Evolutionary conservation across 163 green algal genomes (phyloP).

Genomic region (Volvox carteri): DNA sequence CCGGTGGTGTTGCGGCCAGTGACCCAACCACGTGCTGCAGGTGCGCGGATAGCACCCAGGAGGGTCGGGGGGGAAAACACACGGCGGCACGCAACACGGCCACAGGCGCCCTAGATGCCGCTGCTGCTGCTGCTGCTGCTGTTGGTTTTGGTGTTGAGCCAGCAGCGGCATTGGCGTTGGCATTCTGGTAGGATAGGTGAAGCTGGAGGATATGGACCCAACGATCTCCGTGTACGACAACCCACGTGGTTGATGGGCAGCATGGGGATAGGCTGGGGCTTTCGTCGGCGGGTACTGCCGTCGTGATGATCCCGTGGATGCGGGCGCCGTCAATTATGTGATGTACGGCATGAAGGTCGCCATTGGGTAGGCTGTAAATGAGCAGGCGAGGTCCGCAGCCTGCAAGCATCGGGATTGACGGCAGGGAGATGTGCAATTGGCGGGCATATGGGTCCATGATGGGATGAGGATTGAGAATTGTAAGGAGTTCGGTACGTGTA

Average conservation of each 20-base stretch:
- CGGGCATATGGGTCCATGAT: too few species aligned
- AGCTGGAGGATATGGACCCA: conserved; percentile 22
- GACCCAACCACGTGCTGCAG: not conserved
- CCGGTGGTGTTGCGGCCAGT: not conserved
- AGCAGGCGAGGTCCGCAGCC: conserved; percentile 30
- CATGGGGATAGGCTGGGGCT: not conserved
- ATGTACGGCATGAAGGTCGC: not conserved
- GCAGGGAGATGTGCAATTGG: too few species aligned
- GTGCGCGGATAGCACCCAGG: conserved; percentile 28
- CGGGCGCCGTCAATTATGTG: conserved; percentile 2
- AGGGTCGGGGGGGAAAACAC: not conserved
- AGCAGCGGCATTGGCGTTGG: not conserved
- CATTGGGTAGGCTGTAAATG: not conserved
- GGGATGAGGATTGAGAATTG: too few species aligned
- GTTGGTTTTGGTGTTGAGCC: not conserved
- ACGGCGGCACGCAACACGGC: not conserved
- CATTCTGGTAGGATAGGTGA: too few species aligned
- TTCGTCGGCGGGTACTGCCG: not conserved
- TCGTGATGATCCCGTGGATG: conserved; percentile 24
- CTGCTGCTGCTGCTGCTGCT: not conserved
- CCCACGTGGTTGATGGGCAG: not conserved
- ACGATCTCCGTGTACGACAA: conserved; percentile 40
- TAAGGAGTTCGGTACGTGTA: too few species aligned
- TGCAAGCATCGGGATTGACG: too few species aligned
- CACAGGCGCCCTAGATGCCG: not conserved